Conservation (phyloP, 305 asterid genomes). For the Fraxinus nigra region DNA sequence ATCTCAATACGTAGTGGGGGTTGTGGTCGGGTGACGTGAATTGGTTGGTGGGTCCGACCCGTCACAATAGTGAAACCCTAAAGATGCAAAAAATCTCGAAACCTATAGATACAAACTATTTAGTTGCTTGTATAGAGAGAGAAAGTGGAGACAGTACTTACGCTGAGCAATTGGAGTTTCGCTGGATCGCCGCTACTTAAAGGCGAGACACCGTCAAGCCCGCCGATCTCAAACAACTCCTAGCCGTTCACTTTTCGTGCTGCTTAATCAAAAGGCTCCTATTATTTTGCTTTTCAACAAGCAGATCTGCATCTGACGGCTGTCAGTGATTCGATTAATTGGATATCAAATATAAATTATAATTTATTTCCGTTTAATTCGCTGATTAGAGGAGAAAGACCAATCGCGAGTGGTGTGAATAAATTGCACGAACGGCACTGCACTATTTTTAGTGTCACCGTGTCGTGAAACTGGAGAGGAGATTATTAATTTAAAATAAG, state of each 20-base stretch:
- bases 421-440: neutral
- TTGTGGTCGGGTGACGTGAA: neutral
- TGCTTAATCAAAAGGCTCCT: neutral
- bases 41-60: neutral
- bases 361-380: no score
- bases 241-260: neutral
- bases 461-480: neutral
- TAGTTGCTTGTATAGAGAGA: neutral
- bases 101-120: neutral
- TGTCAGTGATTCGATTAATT: neutral
- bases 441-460: neutral
- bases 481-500: no score
- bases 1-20: neutral
- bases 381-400: neutral
- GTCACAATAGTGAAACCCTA: conserved; percentile 30
- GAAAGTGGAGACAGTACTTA: neutral
- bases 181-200: neutral
- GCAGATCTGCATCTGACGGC: neutral
- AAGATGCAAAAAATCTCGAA: conserved; percentile 11
- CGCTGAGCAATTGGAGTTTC: neutral
- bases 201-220: neutral
- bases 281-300: neutral
- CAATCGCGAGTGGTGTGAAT: neutral
- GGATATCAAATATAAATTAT: no score
- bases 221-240: neutral